phyloP scores from a whole-genome alignment of 441 rosid genomes.

The Brassica hybrid region DNA sequence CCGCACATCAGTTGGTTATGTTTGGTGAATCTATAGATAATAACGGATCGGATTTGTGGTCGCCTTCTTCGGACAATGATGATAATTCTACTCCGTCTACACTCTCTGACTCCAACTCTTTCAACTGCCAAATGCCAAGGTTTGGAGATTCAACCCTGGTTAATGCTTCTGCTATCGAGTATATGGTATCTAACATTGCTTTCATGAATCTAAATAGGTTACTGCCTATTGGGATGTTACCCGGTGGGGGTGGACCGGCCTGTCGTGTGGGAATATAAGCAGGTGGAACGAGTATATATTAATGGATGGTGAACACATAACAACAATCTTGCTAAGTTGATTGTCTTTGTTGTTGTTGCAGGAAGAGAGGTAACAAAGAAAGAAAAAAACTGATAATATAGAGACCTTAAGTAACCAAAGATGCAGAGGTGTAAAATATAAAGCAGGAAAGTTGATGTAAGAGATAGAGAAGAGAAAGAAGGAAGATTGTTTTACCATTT shows the following conservation, averaged over 20 bases:
- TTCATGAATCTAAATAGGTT: conserved; percentile 32
- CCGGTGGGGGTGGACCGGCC: conserved; percentile 77
- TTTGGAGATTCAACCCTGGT: conserved; percentile 23
- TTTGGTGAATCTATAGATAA: conserved; percentile 40
- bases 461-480: conserved; percentile 42
- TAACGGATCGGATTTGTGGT: conserved; percentile 41
- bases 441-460: conserved; percentile 37
- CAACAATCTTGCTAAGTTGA: conserved; percentile 21
- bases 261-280: conserved; percentile 83
- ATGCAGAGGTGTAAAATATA: conserved; percentile 42
- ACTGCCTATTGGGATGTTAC: conserved; percentile 68
- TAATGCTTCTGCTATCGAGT: conserved; percentile 1
- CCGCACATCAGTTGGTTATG: conserved; percentile 44
- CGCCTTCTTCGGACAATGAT: conserved; percentile 51
- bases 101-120: conserved; percentile 48
- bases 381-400: conserved; percentile 41
- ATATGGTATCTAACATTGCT: conserved; percentile 20
- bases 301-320: conserved; percentile 12
- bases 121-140: conserved; percentile 86
- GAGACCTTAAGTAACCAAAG: conserved; percentile 40
- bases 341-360: conserved; percentile 25
- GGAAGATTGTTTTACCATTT: conserved; percentile 39
- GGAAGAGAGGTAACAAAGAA: conserved; percentile 27
- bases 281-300: conserved; percentile 27
- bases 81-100: conserved; percentile 44